phyloP scores from a whole-genome alignment of 2,329 filamentous ascomycete species.

The Arthrobotrys conoides region DNA sequence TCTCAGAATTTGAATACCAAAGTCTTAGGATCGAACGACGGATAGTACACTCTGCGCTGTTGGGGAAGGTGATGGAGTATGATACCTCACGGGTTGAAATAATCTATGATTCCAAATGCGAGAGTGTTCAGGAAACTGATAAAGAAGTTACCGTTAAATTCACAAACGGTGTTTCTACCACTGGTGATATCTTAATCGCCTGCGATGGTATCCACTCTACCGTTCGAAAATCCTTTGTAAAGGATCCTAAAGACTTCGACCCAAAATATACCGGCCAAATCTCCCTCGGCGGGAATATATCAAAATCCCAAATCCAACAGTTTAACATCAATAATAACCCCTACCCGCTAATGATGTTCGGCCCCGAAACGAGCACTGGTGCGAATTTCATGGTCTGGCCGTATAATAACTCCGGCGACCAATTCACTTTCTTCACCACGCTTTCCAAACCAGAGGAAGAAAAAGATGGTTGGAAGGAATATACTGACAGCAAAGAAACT shows the following conservation, averaged over 20 bases:
- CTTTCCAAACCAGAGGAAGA: conserved; percentile 39
- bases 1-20: conserved; percentile 71
- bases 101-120: conserved; percentile 61
- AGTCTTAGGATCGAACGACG: conserved; percentile 64
- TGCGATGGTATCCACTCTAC: conserved; percentile 66
- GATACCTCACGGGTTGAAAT: conserved; percentile 47
- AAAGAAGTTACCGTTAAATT: conserved; percentile 63
- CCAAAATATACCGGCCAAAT: conserved; percentile 40
- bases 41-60: conserved; percentile 63
- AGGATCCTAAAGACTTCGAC: conserved; percentile 39
- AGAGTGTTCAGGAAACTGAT: conserved; percentile 30
- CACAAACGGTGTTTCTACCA: conserved; percentile 62
- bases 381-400: conserved; percentile 55
- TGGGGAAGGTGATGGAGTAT: conserved; percentile 54
- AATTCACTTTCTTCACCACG: conserved; percentile 52
- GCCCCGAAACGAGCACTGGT: conserved; percentile 34
- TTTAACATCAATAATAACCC: conserved; percentile 27
- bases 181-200: conserved; percentile 65
- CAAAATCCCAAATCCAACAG: conserved; percentile 34
- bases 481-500: conserved; percentile 1
- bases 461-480: conserved; percentile 32
- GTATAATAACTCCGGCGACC: conserved; percentile 30
- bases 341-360: conserved; percentile 57
- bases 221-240: conserved; percentile 62
- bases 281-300: conserved; percentile 48